Base-by-base conservation (phyloP, 768 basidiomycete genomes). In the Agrocybe pediades region DNA sequence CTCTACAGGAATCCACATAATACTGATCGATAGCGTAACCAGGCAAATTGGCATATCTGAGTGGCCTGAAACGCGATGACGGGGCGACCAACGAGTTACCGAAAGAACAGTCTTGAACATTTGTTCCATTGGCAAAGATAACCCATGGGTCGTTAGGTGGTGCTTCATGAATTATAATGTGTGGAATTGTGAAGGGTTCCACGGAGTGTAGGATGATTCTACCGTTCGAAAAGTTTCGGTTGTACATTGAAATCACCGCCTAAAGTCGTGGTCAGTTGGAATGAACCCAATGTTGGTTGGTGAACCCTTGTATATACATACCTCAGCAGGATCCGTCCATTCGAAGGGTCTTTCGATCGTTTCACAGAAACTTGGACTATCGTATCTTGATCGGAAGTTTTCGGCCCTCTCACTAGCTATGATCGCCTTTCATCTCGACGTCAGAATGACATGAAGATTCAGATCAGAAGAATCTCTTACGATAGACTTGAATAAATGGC, bases 311-410 rank as follows among this genome's bases (percentile, higher is more conserved):
- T 26, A 13, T 51, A 44, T 16, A 57, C 67, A 60, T 63, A 80
- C 81, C 67, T 78, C 74, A 25, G 78, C 82, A 42, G 80, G 76
- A 63, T 85, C 82, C 23, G 64, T 65, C 83, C 82, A 85, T 36
- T 54, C 51, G 61, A 74, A 82, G 6, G 73, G 67, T 41, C 61
- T 65, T 48, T 82, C 80, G 25, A 75, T 46, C 6, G 62, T 53
- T 21, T 56, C 59, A 17, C 72, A 50, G 57, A 69, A 65, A 6
- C 62, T 62, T 0, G 68, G 57, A 3, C 49, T 49, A 47, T 77
- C 73, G 53, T 80, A 80, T 41, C 75, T 52, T 23, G 79, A 81
- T 23, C 58, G 57, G 15, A 60, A 54, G 56, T 73, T 72, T 43
- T 3, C 33, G n/a, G 53, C 45, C 11, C 21, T 48, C 23, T 47